phyloP scores from a whole-genome alignment of 495 filamentous ascomycete genomes.

The Cercophora samala region DNA sequence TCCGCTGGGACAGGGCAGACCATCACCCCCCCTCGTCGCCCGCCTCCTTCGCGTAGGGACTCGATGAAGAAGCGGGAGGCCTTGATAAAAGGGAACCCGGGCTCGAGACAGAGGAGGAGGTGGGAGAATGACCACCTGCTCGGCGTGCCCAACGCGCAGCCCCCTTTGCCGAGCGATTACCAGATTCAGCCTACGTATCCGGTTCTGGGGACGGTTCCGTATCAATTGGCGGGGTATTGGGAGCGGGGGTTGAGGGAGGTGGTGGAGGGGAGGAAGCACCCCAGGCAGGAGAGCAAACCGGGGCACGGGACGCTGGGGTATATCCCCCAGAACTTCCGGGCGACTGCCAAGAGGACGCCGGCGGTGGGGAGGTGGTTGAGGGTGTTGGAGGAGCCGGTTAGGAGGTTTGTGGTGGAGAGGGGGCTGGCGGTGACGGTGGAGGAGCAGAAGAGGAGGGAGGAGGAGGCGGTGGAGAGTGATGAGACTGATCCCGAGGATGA shows the following conservation, averaged over 20 bases:
- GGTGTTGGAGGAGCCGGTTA: slow-evolving; percentile 48
- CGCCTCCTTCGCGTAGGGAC: slow-evolving; percentile 42
- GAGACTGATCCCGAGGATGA: slow-evolving; percentile 68
- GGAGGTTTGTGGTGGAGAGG: slow-evolving; percentile 40
- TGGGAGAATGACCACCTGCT: slow-evolving; percentile 96
- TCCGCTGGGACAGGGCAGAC: slow-evolving; percentile 17
- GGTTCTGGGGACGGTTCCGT: slow-evolving; percentile 68
- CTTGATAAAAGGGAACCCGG: slow-evolving; percentile 85
- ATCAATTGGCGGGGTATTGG: slow-evolving; percentile 85
- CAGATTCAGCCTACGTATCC: slow-evolving; percentile 72
- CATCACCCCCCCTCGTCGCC: slow-evolving; percentile 35
- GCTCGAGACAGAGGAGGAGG: slow-evolving; percentile 77
- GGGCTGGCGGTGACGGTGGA: slow-evolving; percentile 27
- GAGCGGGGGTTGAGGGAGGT: slow-evolving; percentile 61
- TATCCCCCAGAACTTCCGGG: slow-evolving; percentile 58
- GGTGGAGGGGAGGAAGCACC: slow-evolving; percentile 39
- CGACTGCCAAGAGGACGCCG: slow-evolving; percentile 47
- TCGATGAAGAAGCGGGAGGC: slow-evolving; percentile 60
- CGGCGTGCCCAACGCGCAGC: slow-evolving; percentile 78
- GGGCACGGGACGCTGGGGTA: slow-evolving; percentile 39
- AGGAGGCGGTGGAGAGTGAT: slow-evolving; percentile 40
- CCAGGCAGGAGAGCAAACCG: slow-evolving; percentile 6
- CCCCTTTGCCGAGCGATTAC: slow-evolving; percentile 80
- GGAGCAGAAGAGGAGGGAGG: background rate
- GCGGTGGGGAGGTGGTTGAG: slow-evolving; percentile 47